A percentile compares a stretch with the other conserved stretches of the same genome.
Conservation (phyloP, 2,329 filamentous ascomycete species). For the Diaporthe ampelina region DNA sequence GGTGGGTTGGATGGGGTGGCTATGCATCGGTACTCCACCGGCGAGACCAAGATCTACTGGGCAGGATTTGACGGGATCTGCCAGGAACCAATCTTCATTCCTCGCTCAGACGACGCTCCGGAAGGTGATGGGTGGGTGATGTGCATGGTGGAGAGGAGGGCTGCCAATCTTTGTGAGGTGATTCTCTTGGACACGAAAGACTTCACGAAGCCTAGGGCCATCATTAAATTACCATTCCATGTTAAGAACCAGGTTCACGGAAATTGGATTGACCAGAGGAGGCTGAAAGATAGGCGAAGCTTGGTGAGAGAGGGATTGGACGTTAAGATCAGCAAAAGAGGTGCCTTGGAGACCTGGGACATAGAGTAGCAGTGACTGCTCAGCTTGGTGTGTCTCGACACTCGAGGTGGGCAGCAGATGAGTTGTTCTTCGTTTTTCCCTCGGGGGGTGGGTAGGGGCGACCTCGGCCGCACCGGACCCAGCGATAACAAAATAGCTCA, state of each 20-base stretch:
- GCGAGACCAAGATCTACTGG: conserved; percentile 49
- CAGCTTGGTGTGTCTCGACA: neutral
- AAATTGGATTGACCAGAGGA: conserved; percentile 49
- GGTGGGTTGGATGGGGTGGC: conserved; percentile 38
- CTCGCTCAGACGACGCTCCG: conserved; percentile 48
- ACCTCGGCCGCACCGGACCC: neutral
- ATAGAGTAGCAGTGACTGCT: neutral
- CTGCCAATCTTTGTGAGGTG: conserved; percentile 52
- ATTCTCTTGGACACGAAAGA: conserved; percentile 57
- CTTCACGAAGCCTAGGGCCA: conserved; percentile 54
- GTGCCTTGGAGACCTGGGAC: conserved; percentile 34
- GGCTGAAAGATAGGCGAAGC: conserved; percentile 28
- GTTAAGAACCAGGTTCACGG: conserved; percentile 50
- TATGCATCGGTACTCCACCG: conserved; percentile 33
- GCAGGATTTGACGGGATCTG: conserved; percentile 49
- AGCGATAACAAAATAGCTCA: neutral
- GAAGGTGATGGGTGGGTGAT: conserved; percentile 58
- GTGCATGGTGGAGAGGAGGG: conserved; percentile 46
- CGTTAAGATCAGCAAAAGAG: conserved; percentile 31
- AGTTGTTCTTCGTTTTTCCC: neutral
- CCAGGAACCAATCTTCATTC: conserved; percentile 60
- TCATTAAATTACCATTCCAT: conserved; percentile 55
- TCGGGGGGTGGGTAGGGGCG: too few relatives aligned
- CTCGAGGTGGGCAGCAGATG: neutral
- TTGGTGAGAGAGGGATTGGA: conserved; percentile 24